Conservation (phyloP, 2,329 filamentous ascomycete genomes). For the Pseudogymnoascus sp. region DNA sequence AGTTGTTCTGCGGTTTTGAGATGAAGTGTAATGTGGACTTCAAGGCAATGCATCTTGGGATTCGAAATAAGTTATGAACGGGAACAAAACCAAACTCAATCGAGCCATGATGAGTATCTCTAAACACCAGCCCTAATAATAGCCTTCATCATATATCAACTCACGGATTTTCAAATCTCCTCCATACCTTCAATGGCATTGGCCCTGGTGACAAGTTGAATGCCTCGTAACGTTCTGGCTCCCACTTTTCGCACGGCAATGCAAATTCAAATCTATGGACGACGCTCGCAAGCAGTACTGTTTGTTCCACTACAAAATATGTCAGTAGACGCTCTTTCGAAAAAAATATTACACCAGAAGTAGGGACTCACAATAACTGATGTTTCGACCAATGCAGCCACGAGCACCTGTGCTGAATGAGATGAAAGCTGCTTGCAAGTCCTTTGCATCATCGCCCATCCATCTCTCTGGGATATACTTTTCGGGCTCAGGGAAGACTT, state of each 20-base stretch:
- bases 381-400: conserved; percentile 36
- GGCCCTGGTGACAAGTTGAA: conserved; percentile 24
- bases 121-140: no score
- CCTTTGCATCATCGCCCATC: conserved; percentile 34
- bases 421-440: conserved; percentile 33
- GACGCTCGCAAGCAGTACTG: conserved; percentile 36
- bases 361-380: conserved; percentile 25
- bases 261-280: conserved; percentile 38
- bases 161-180: not conserved
- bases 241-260: conserved; percentile 26
- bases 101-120: no score
- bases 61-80: no score
- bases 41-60: no score
- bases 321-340: no score
- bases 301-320: conserved; percentile 34
- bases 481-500: conserved; percentile 33
- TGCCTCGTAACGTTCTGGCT: conserved; percentile 21
- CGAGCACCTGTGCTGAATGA: conserved; percentile 35
- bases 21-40: no score
- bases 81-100: no score
- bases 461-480: conserved; percentile 36
- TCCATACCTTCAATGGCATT: conserved; percentile 26
- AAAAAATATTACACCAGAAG: no score
- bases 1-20: no score
- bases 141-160: no score